Evolutionary conservation across 2,329 filamentous ascomycete species (phyloP).

Genomic region (Curvularia spicifera): DNA sequence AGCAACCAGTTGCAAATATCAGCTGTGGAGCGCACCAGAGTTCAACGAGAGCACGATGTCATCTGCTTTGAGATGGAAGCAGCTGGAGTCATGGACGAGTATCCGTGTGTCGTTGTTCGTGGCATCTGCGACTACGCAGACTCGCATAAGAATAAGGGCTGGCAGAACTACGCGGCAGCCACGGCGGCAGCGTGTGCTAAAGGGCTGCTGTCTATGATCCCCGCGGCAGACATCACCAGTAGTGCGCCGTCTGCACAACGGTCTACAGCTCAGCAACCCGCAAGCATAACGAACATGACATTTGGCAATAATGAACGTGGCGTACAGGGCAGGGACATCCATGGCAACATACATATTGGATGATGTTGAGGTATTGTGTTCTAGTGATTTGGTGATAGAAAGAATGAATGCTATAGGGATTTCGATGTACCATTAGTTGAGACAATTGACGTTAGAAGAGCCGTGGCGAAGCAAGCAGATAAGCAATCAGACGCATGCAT

Average conservation of each 20-base stretch:
- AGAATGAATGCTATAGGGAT: neutral
- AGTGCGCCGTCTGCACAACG: constrained; percentile 5
- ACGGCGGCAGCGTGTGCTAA: constrained; percentile 15
- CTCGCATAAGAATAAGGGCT: constrained; percentile 21
- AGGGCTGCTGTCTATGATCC: constrained; percentile 8
- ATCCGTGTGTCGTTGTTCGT: constrained; percentile 26
- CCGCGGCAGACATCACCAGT: neutral
- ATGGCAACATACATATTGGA: constrained; percentile 3
- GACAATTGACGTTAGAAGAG: neutral
- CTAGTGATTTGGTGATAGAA: neutral
- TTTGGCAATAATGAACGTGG: constrained; percentile 13
- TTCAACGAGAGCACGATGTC: constrained; percentile 21
- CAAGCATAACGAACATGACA: constrained; percentile 9
- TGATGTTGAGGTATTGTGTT: neutral
- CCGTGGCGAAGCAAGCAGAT: neutral
- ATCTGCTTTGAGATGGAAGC: constrained; percentile 36
- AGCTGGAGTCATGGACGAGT: constrained; percentile 23
- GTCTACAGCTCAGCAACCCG: constrained; percentile 2
- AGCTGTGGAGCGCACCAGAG: constrained; percentile 17
- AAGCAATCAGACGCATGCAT: neutral
- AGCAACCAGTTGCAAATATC: constrained; percentile 28
- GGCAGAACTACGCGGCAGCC: constrained; percentile 15
- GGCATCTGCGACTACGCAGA: constrained; percentile 34
- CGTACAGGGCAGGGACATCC: neutral
- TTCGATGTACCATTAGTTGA: neutral